These are phyloP conservation scores for Fusarium dlaminii DNA, from an alignment of 2,329 filamentous ascomycete species.

Conservation along the genomic window DNA sequence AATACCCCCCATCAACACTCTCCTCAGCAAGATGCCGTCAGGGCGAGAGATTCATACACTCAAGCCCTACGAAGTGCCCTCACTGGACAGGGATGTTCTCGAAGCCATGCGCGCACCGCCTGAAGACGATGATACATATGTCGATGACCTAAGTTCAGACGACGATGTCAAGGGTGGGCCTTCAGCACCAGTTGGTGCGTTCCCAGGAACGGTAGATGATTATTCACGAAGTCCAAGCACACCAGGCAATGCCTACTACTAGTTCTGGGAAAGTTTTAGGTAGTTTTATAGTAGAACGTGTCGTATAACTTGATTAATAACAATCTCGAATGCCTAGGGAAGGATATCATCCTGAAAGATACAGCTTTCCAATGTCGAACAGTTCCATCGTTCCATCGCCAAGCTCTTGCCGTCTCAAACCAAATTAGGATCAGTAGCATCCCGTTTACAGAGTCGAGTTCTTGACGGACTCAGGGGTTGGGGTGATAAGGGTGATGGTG, in stretches of 20 bases:
- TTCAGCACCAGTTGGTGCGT: conserved; percentile 57
- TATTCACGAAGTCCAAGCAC: conserved; percentile 46
- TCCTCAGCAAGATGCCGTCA: conserved; percentile 83
- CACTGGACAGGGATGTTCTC: conserved; percentile 71
- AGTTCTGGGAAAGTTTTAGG: not conserved
- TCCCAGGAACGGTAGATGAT: conserved; percentile 57
- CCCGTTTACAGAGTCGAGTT: not conserved
- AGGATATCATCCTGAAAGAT: not conserved
- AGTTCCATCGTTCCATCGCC: not conserved
- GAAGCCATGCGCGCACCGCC: conserved; percentile 63
- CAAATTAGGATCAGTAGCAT: not conserved
- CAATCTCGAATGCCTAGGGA: not conserved
- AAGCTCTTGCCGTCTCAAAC: no score
- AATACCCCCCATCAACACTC: conserved; percentile 75
- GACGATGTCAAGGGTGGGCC: conserved; percentile 47
- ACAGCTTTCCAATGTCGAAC: not conserved
- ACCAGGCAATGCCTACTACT: conserved; percentile 53
- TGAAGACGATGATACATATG: conserved; percentile 47
- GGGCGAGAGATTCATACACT: conserved; percentile 85
- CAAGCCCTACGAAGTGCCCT: conserved; percentile 72
- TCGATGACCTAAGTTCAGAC: conserved; percentile 51
- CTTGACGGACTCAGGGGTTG: not conserved
- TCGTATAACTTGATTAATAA: not conserved
- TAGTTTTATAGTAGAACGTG: not conserved
- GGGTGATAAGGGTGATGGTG: not conserved